Base-by-base conservation (phyloP, 169 alveolate species). In the Plasmodium falciparum region DNA sequence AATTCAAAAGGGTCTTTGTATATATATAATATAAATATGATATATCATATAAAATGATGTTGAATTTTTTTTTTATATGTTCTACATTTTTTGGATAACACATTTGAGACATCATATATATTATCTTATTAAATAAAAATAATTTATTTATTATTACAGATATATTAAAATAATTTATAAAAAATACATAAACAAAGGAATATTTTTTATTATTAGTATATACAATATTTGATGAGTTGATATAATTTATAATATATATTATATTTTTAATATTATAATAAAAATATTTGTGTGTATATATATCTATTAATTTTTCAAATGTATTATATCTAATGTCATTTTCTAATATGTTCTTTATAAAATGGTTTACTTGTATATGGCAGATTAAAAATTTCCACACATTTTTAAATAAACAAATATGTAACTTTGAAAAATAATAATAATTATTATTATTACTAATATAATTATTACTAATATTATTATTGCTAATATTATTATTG, bases 251-350 rank as follows among this genome's bases (percentile, higher is more conserved):
- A 0, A 74, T 24, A 45, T 45, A 74, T 39, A 50, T 74, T 15
- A 74, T 62, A 45, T 61, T 62, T 6, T 61, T 61, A 9, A 74
- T 3, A 65, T 74, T 74, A 58, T 39, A 26, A 7, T 59, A n/a
- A 54, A 50, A 20, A 66, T 78, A 78, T 5, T 52, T 20, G 15
- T 47, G 17, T 54, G 63, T 50, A 24, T 22, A 43, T 20, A 78
- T 26, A 4, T 66, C 45, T 43, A 78, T 20, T 15, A 78, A 50
- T 56, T 50, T 65, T 22, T 56, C 54, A 5, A 78, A 8, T 11
- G 89, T 63, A 6, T 12, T 43, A 29, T 78, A 58, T 9, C 78
- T 29, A 8, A 65, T 73, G 9, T 78, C 89, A 7, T 33, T 29
- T 13, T 69, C 61, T 11, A 78, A 45, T 15, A 78, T 45, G 13